Evolutionary conservation across 2,329 filamentous ascomycete species (phyloP).

Genomic region (Metarhizium rileyi): DNA sequence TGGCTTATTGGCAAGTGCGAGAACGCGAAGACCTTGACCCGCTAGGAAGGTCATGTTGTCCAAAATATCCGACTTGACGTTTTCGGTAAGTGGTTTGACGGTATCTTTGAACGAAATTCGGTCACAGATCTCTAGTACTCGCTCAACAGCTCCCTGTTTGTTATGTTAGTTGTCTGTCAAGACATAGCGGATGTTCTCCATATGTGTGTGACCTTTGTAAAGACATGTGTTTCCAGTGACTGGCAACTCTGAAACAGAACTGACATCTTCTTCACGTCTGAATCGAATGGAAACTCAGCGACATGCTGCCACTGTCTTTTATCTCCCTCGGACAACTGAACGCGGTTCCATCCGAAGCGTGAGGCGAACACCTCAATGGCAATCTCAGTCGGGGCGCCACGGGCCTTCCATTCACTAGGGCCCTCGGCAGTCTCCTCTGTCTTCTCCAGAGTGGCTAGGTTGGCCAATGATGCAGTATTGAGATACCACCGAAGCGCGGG

Average conservation of each 20-base stretch:
- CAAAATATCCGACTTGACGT: conserved; percentile 41
- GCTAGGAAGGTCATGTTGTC: conserved; percentile 57
- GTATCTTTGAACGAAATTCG: conserved; percentile 31
- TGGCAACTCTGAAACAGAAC: conserved; percentile 34
- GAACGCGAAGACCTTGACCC: conserved; percentile 55
- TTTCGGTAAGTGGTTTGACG: conserved; percentile 20
- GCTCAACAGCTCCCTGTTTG: conserved; percentile 48
- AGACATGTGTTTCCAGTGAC: conserved; percentile 29
- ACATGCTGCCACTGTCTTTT: conserved; percentile 27
- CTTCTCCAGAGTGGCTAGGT: conserved; percentile 48
- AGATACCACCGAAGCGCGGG: conserved; percentile 39
- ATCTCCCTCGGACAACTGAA: conserved; percentile 17
- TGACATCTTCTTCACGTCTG: conserved; percentile 48
- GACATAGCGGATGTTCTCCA: too few relatives aligned
- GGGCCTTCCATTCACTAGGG: conserved; percentile 28
- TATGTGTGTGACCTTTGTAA: conserved; percentile 33
- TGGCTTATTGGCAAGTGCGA: conserved; percentile 43
- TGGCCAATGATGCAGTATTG: conserved; percentile 49
- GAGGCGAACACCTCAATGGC: conserved; percentile 48
- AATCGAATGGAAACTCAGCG: conserved; percentile 48
- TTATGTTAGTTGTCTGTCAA: not conserved
- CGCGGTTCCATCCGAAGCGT: conserved; percentile 35
- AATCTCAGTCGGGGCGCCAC: conserved; percentile 44
- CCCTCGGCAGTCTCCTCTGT: conserved; percentile 19
- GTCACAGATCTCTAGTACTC: conserved; percentile 51